phyloP scores from a whole-genome alignment of 345 rosid genomes.

The Camelina laxa region DNA sequence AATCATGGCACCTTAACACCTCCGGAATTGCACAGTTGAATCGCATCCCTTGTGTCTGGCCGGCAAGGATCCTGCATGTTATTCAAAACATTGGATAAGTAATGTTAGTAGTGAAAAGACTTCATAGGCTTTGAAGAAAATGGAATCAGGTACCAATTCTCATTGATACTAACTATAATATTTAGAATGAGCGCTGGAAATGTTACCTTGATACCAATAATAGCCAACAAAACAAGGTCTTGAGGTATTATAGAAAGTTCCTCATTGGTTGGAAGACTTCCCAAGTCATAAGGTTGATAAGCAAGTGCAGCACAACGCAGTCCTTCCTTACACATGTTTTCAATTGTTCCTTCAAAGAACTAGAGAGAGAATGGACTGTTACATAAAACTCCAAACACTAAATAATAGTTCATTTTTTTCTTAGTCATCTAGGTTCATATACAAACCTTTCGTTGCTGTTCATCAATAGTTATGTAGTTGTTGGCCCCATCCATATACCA shows the following conservation, averaged over 20 bases:
- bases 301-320: conserved; percentile 92
- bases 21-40: conserved; percentile 59
- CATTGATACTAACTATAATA: background rate
- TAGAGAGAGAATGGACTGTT: conserved; percentile 40
- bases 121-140: too few species aligned
- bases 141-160: background rate
- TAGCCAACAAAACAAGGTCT: conserved; percentile 77
- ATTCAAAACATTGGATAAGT: background rate
- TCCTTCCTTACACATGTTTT: conserved; percentile 72
- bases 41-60: conserved; percentile 60
- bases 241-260: conserved; percentile 28
- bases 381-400: background rate
- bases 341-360: conserved; percentile 55
- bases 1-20: conserved; percentile 64
- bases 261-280: conserved; percentile 56
- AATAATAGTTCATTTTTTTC: background rate
- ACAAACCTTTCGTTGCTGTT: conserved; percentile 52
- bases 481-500: conserved; percentile 61
- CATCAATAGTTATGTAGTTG: conserved; percentile 53
- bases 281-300: conserved; percentile 56
- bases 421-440: background rate
- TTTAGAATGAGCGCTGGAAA: conserved; percentile 5
- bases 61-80: conserved; percentile 84
- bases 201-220: conserved; percentile 82
- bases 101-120: background rate